Evolutionary conservation across 1,284 basidiomycete species (phyloP).

Genomic region (Agroathelia rolfsii): DNA sequence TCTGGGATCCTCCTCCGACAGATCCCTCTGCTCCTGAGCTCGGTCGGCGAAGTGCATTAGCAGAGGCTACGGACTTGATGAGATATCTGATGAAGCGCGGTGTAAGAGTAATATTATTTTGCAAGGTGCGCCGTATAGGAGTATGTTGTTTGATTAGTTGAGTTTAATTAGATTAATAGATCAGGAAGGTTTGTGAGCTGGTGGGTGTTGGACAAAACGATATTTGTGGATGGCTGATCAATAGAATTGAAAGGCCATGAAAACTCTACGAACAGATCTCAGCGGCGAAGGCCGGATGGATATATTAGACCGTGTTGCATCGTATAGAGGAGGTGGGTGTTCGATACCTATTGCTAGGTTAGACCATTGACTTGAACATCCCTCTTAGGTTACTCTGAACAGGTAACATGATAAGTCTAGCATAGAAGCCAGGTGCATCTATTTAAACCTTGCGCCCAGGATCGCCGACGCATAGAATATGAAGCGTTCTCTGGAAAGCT

Average conservation of each 20-base stretch:
- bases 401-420: constrained; percentile 26
- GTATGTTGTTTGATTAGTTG: constrained; percentile 2
- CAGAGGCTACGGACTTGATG: constrained; percentile 71
- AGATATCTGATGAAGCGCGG: constrained; percentile 76
- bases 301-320: constrained; percentile 68
- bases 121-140: constrained; percentile 48
- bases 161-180: constrained; percentile 28
- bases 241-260: constrained; percentile 52
- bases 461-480: constrained; percentile 75
- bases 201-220: constrained; percentile 27
- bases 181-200: constrained; percentile 74
- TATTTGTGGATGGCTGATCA: constrained; percentile 2
- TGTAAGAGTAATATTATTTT: constrained; percentile 79
- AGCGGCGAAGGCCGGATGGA: constrained; percentile 70
- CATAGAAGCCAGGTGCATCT: constrained; percentile 15
- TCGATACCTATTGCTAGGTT: constrained; percentile 1
- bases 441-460: constrained; percentile 31
- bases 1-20: constrained; percentile 69
- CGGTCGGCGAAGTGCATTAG: constrained; percentile 53
- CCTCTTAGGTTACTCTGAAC: constrained; percentile 43
- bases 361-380: not conserved
- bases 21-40: constrained; percentile 49
- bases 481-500: constrained; percentile 81
- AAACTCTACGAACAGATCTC: constrained; percentile 64
- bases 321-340: constrained; percentile 71